Conservation (phyloP, 192 early-diverging fungal species). For the Podila epigama region DNA sequence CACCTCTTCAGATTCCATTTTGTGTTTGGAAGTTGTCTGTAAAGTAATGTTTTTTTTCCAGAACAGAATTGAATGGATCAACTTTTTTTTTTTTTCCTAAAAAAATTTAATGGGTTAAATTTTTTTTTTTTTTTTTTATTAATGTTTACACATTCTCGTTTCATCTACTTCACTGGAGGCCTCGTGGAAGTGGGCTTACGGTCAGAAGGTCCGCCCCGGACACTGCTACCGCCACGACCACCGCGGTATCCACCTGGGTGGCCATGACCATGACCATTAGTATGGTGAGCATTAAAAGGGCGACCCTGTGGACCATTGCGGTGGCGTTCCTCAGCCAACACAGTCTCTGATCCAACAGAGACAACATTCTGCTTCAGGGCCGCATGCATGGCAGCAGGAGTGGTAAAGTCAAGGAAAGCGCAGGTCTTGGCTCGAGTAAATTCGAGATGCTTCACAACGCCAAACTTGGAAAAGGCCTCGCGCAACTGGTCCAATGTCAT, state of each 20-base stretch:
- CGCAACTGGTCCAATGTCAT: conserved; percentile 59
- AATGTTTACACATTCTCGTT: no score
- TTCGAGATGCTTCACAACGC: conserved; percentile 68
- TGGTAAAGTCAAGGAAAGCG: conserved; percentile 35
- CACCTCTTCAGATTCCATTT: background rate
- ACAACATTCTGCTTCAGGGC: conserved; percentile 27
- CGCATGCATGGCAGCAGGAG: conserved; percentile 10
- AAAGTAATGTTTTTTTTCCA: no score
- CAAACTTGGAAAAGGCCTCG: conserved; percentile 62
- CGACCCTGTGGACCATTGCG: background rate
- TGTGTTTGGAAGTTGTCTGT: no score
- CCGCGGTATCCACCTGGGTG: background rate
- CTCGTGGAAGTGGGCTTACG: conserved; percentile 4
- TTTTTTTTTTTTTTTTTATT: no score
- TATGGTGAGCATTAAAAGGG: background rate
- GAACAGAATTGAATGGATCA: no score
- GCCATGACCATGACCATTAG: background rate
- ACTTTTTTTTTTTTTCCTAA: no score
- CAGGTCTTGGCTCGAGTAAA: conserved; percentile 55
- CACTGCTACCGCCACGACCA: background rate
- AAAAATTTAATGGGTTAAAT: no score
- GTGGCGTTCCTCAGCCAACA: conserved; percentile 34
- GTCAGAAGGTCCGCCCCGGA: background rate
- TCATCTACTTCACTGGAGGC: background rate
- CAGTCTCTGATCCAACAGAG: conserved; percentile 19